These are phyloP conservation scores for Penicillium goetzii DNA, from an alignment of 495 filamentous ascomycete genomes.

Conservation along the genomic window DNA sequence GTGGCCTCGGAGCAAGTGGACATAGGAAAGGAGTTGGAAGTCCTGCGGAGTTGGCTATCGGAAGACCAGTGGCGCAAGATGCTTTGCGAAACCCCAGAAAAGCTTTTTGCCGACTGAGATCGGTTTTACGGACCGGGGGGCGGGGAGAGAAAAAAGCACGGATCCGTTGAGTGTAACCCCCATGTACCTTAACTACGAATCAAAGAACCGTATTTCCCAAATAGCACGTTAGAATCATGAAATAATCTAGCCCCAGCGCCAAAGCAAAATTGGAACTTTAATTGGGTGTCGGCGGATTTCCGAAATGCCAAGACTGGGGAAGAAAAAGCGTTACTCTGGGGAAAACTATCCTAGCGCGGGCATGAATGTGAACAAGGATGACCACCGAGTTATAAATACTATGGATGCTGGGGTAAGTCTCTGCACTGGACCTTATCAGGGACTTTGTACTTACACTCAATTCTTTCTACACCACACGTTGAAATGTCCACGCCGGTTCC, in stretches of 20 bases:
- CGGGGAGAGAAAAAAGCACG: neutral
- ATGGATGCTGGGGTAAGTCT: neutral
- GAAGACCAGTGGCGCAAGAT: conserved; percentile 19
- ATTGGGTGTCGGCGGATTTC: conserved; percentile 15
- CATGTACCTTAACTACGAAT: too few species aligned
- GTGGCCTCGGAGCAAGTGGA: conserved; percentile 3
- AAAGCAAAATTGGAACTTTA: neutral
- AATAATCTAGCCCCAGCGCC: neutral
- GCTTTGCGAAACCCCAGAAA: conserved; percentile 20
- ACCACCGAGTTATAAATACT: neutral
- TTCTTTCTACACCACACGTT: neutral
- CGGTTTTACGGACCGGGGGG: neutral
- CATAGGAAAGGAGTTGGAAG: conserved; percentile 12
- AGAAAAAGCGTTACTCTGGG: conserved; percentile 4
- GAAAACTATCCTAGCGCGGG: neutral
- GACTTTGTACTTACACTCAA: neutral
- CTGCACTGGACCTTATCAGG: neutral
- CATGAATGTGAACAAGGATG: neutral
- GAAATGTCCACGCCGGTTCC: neutral
- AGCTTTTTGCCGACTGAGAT: conserved; percentile 13
- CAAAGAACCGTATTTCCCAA: too few species aligned
- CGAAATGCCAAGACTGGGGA: conserved; percentile 16
- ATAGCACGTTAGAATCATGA: too few species aligned
- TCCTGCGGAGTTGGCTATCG: conserved; percentile 19
- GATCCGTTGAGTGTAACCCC: neutral